Conservation (phyloP, 176 grass and related monocot species). For the Carex littledalei region DNA sequence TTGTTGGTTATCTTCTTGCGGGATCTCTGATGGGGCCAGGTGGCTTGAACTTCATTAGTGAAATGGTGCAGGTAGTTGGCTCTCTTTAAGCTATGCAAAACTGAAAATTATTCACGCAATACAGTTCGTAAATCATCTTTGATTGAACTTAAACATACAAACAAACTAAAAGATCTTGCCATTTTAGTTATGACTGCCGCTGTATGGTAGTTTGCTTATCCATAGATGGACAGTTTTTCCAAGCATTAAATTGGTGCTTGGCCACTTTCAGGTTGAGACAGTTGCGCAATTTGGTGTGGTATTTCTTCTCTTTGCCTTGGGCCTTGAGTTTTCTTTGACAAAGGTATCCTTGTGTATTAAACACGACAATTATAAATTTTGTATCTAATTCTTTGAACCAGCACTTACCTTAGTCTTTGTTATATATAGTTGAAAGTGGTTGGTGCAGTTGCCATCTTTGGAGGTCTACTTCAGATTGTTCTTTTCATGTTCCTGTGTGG, state of each 20-base stretch:
- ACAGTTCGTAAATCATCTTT: neutral
- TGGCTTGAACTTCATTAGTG: conserved; percentile 79
- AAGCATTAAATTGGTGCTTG: neutral
- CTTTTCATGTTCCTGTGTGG: conserved; percentile 98
- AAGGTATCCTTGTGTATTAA: conserved; percentile 44
- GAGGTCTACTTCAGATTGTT: conserved; percentile 93
- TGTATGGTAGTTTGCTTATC: neutral
- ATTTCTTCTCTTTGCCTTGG: conserved; percentile 98
- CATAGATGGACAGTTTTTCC: neutral
- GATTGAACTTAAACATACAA: conserved; percentile 1
- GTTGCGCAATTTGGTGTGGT: conserved; percentile 99
- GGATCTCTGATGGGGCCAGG: conserved; percentile 93
- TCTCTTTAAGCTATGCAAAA: conserved; percentile 5
- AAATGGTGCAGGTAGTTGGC: conserved; percentile 89
- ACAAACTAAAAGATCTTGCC: neutral
- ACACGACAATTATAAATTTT: neutral
- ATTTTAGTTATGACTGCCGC: neutral
- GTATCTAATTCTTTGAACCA: neutral
- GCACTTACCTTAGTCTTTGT: conserved; percentile 14
- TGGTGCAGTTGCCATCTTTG: conserved; percentile 81
- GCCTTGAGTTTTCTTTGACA: conserved; percentile 90
- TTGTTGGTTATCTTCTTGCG: conserved; percentile 98
- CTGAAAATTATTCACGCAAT: neutral
- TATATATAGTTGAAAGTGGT: conserved; percentile 72
- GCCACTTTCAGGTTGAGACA: conserved; percentile 74